These are phyloP conservation scores for Spongospora subterranea DNA, from an alignment of 208 protist genomes.

Conservation along the genomic window DNA sequence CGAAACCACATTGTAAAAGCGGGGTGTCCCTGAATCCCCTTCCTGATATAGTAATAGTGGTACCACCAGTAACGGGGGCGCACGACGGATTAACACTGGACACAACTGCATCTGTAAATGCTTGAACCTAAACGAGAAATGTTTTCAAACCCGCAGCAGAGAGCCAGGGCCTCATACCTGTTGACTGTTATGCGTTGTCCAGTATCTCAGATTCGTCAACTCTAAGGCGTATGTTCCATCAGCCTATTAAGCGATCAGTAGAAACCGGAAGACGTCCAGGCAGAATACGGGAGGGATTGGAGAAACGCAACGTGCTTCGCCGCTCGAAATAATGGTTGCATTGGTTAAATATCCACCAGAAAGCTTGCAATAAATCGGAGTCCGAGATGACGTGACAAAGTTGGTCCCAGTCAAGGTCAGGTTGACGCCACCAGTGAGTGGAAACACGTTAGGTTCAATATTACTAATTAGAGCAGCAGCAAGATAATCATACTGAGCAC, in stretches of 20 bases:
- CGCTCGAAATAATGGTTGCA: neutral
- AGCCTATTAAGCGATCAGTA: neutral
- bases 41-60: neutral
- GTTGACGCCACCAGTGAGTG: neutral
- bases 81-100: neutral
- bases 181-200: neutral
- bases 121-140: neutral
- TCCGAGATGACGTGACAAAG: neutral
- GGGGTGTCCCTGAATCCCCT: neutral
- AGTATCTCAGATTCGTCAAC: constrained; percentile 20
- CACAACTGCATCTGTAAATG: neutral
- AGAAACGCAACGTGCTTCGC: neutral
- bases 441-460: neutral
- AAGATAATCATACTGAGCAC: neutral
- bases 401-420: constrained; percentile 1
- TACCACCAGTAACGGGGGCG: neutral
- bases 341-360: neutral
- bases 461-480: neutral
- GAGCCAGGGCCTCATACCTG: neutral
- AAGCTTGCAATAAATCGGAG: constrained; percentile 7
- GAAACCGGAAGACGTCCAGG: neutral
- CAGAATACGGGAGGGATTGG: neutral
- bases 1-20: neutral
- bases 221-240: neutral
- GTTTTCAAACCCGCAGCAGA: neutral